These are phyloP conservation scores for Penicillium odoratum DNA, from an alignment of 495 filamentous ascomycete genomes.

Conservation along the genomic window DNA sequence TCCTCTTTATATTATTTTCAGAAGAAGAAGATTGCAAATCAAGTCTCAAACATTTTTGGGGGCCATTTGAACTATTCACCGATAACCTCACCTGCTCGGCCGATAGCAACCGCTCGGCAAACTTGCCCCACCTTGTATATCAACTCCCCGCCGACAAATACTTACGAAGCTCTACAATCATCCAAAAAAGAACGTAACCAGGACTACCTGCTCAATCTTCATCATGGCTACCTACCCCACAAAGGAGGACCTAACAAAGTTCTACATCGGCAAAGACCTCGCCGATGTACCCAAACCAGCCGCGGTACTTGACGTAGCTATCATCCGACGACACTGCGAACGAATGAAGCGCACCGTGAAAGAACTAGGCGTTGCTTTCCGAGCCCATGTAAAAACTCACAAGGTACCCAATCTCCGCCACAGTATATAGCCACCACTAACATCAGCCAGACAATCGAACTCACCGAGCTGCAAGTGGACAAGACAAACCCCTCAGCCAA, in stretches of 20 bases:
- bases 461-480: constrained; percentile 74
- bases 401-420: constrained; percentile 52
- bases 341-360: constrained; percentile 68
- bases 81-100: too few species aligned
- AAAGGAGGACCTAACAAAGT: constrained; percentile 26
- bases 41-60: too few species aligned
- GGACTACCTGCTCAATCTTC: too few species aligned
- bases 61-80: too few species aligned
- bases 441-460: constrained; percentile 60
- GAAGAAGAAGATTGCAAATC: too few species aligned
- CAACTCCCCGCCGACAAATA: too few species aligned
- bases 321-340: constrained; percentile 67
- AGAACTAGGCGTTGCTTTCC: constrained; percentile 63
- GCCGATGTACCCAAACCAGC: constrained; percentile 63
- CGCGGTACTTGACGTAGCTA: constrained; percentile 67
- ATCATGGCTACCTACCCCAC: constrained; percentile 16
- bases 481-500: constrained; percentile 51
- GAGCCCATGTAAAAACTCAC: constrained; percentile 85
- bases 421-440: too few species aligned
- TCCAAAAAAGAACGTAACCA: too few species aligned
- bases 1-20: too few species aligned
- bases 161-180: too few species aligned
- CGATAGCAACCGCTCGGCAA: too few species aligned
- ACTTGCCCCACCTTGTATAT: too few species aligned
- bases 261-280: constrained; percentile 64